A percentile compares a stretch with the other conserved stretches of the same genome.
phyloP scores from a whole-genome alignment of 805 yeast genomes.

The Teunomyces pallodes region DNA sequence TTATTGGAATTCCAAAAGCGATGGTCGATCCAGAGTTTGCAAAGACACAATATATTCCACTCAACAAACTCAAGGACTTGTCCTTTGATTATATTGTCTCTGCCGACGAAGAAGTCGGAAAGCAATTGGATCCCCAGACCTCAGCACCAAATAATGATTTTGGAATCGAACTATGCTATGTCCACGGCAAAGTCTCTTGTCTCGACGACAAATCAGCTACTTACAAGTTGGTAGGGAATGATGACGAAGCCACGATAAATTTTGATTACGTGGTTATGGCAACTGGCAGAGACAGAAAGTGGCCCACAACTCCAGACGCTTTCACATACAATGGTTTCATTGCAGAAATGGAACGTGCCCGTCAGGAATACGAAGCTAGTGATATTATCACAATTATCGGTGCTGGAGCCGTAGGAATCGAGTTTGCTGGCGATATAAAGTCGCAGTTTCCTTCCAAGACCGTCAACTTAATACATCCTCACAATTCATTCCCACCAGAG shows the following conservation, averaged over 20 bases:
- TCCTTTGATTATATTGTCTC: slow-evolving; percentile 28
- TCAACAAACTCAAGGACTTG: slow-evolving; percentile 26
- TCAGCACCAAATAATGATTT: slow-evolving; percentile 10
- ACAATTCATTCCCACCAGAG: slow-evolving; percentile 36
- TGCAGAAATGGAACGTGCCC: slow-evolving; percentile 41
- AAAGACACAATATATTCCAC: slow-evolving; percentile 34
- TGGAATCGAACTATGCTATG: slow-evolving; percentile 23
- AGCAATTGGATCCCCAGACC: slow-evolving; percentile 2
- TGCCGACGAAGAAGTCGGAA: slow-evolving; percentile 17
- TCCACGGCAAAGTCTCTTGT: slow-evolving; percentile 33
- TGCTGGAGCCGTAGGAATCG: slow-evolving; percentile 45
- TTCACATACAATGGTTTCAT: slow-evolving; percentile 33
- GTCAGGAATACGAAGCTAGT: slow-evolving; percentile 28
- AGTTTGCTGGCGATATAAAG: slow-evolving; percentile 42
- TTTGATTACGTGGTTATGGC: slow-evolving; percentile 51
- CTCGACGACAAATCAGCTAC: slow-evolving; percentile 25
- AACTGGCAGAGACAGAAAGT: slow-evolving; percentile 48
- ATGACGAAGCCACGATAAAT: slow-evolving; percentile 12
- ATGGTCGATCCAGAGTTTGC: slow-evolving; percentile 40
- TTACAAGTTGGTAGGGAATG: slow-evolving; percentile 17
- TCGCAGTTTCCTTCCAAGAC: slow-evolving; percentile 27
- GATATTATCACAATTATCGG: slow-evolving; percentile 43
- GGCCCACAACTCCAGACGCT: slow-evolving; percentile 56
- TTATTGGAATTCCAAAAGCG: slow-evolving; percentile 39
- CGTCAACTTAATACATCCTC: slow-evolving; percentile 40